phyloP scores from a whole-genome alignment of 2,329 filamentous ascomycete species.

The Ophiostoma montium region DNA sequence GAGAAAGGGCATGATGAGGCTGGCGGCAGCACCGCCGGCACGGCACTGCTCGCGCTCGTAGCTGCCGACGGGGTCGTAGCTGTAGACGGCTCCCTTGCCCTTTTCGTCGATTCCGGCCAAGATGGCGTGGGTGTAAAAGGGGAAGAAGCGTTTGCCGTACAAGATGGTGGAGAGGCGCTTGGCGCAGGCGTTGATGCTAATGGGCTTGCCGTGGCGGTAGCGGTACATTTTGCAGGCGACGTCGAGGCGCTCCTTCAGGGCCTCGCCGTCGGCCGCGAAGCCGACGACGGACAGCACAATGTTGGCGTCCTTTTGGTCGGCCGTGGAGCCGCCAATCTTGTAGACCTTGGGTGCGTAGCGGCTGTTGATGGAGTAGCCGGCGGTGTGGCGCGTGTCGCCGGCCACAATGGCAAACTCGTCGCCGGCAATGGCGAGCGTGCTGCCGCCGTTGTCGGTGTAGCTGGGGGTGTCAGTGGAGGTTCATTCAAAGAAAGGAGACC shows the following conservation, averaged over 20 bases:
- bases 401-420: conserved; percentile 92
- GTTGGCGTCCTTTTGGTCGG: conserved; percentile 69
- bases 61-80: conserved; percentile 93
- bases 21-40: conserved; percentile 80
- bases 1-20: conserved; percentile 96
- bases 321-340: conserved; percentile 84
- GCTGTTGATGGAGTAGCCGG: conserved; percentile 98
- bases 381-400: conserved; percentile 89
- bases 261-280: conserved; percentile 88
- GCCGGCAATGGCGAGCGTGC: conserved; percentile 87
- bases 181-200: conserved; percentile 86
- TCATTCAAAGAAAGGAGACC: background rate
- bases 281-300: conserved; percentile 90
- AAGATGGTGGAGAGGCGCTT: conserved; percentile 91
- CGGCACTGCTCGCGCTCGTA: conserved; percentile 96
- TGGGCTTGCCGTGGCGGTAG: conserved; percentile 94
- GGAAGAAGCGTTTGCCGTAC: conserved; percentile 97
- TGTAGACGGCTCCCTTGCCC: conserved; percentile 86
- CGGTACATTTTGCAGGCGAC: conserved; percentile 97
- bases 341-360: conserved; percentile 92
- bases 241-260: conserved; percentile 85
- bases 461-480: conserved; percentile 27
- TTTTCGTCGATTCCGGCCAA: conserved; percentile 89
- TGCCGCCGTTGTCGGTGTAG: conserved; percentile 97
- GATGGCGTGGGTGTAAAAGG: conserved; percentile 94